phyloP scores from a whole-genome alignment of 192 early-diverging fungal species.

The Lobosporangium transversale region DNA sequence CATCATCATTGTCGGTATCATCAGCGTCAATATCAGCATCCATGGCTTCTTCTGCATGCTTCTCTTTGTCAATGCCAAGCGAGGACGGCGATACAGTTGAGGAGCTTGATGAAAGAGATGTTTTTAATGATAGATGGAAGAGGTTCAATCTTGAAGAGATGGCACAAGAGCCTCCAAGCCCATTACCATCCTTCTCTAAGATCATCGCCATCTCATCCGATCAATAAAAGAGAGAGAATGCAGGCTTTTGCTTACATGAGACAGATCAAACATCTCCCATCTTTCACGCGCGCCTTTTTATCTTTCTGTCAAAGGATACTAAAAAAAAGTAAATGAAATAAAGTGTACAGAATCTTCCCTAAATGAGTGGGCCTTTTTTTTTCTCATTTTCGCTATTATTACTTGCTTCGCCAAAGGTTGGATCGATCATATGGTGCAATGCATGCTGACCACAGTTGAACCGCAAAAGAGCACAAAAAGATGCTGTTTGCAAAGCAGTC shows the following conservation, averaged over 20 bases:
- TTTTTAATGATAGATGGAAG: not conserved
- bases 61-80: not conserved
- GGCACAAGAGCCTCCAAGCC: conserved; percentile 3
- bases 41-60: not conserved
- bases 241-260: not conserved
- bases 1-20: not conserved
- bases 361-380: no score
- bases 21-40: not conserved
- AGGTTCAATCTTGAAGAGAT: not conserved
- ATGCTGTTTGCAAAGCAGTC: no score
- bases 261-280: no score
- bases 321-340: no score
- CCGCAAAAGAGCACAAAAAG: no score
- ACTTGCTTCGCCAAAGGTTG: not conserved
- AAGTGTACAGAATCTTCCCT: no score
- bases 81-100: not conserved
- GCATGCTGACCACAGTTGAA: no score
- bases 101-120: not conserved
- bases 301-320: no score
- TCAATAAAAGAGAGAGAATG: not conserved
- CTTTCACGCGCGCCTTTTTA: no score
- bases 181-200: not conserved
- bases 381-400: not conserved
- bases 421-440: no score
- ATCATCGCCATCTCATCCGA: not conserved